Base-by-base conservation (phyloP, 768 basidiomycete genomes). In the Kwoniella mangroviensis region DNA sequence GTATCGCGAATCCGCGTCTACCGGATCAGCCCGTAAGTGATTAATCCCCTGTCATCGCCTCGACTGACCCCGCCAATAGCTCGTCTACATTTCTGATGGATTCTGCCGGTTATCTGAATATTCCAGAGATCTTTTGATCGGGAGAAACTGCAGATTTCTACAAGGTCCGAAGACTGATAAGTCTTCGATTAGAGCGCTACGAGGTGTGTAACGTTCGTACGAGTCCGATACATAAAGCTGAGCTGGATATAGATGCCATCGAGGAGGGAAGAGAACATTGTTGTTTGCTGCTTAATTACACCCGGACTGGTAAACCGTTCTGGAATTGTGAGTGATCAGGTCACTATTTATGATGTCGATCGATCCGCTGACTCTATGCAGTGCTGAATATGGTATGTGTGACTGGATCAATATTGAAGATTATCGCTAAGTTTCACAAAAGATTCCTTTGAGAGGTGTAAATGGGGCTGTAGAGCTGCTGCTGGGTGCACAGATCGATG, bases 81-180 rank as follows among this genome's bases (percentile, higher is more conserved):
- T 74, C 42, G 69, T 74, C 24, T 59, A 68, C 45, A 70, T 71
- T 17, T 74, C 73, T 1, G 73, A 74, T 63, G 73, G 57, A 13
- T 74, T 74, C 45, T 74, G 73, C 58, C 61, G 70, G 51, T 45
- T 74, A 15, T 71, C 73, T 11, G 73, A 74, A 43, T 74, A 74
- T 40, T 67, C 73, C 10, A 45, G 70, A 58, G 58, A 58, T 24
- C n/a, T 70, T 7, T 51, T 74, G 26, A 62, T 74, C 12, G 73
- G 73, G 15, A 54, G 73, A 51, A 74, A 74, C 43, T 74, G 73
- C 63, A 65, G 73, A 7, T 74, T 74, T 54, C 53, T 74, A 13
- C 73, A 74, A 67, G 73, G 73, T 15, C 69, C 69, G n/a, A 67
- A 55, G 19, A 74, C 73, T 9, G 73, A 74, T 53, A 63, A 40